Evolutionary conservation across 495 filamentous ascomycete species (phyloP), one percentile per base, ranked within the genome.

Genomic region (Sporormia fimetaria): DNA sequence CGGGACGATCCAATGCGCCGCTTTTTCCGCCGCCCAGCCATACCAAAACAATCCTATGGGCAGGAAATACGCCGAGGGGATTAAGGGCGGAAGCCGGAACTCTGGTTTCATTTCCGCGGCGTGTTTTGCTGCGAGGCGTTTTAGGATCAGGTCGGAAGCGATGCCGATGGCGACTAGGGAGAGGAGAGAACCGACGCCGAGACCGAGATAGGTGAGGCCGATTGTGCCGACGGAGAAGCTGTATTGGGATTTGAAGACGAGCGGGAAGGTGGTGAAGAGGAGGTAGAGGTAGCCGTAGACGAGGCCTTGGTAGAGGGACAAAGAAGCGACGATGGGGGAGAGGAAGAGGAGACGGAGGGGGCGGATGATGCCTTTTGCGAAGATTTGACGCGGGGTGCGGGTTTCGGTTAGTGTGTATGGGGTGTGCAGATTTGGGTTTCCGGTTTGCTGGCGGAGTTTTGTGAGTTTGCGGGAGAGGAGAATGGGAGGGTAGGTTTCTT

Each of bases 401-500:
- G 22, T 41, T 40, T 6, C 5, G 45, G 23, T 24, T 38, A 40
- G 18, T 43, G 32, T 17, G 54, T 57, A 63, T 42, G 58, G 66
- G 41, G 57, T 60, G 6, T 47, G 49, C 6, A 66, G 60, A 25
- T 63, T 57, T 49, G 12, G 58, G 57, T 43, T 67, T 58, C 37
- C 23, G 52, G 59, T 59, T 16, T 50, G 33, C 20, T 53, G 37
- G 5, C 32, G 37, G 0, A 74, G 52, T 1, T 54, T 57, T 9
- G 47, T 36, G 0, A 67, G 67, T 44, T 77, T 79, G 22, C 66
- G 58, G 9, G 59, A 44, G 4, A 80, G 66, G 3, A 80, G 52
- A 10, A 74, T 60, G 7, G 54, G 51, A 2, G 64, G 64, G 55
- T 77, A 73, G 0, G 74, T 73, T 46, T 80, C 76, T 1, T 59